Evolutionary conservation across 805 yeast species (phyloP).

Genomic region (Ogataea dorogensis): DNA sequence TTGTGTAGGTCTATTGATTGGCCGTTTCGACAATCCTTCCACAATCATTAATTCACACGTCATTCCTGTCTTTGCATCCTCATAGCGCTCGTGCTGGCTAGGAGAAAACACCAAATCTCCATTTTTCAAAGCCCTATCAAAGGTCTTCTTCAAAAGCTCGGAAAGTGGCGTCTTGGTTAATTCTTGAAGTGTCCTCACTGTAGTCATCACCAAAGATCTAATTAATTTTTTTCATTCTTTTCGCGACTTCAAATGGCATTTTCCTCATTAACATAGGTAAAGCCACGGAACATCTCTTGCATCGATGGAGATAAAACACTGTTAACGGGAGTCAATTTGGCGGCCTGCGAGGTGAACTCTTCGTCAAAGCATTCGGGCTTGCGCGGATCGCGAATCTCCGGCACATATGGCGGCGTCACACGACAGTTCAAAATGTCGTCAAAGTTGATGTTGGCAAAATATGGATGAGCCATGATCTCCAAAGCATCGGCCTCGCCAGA

Average conservation of each 20-base stretch:
- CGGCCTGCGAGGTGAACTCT: constrained; percentile 92
- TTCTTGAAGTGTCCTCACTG: constrained; percentile 22
- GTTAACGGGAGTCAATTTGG: constrained; percentile 92
- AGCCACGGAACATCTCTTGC: constrained; percentile 98
- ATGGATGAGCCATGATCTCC: constrained; percentile 94
- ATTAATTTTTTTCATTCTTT: constrained; percentile 2
- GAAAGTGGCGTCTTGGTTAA: constrained; percentile 16
- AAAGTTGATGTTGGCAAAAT: constrained; percentile 85
- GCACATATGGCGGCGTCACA: constrained; percentile 86
- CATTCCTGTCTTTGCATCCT: constrained; percentile 25
- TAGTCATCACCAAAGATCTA: constrained; percentile 12
- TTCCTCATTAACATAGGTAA: constrained; percentile 79
- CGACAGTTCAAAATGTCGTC: constrained; percentile 74
- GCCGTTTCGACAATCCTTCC: constrained; percentile 33
- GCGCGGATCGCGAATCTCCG: constrained; percentile 81
- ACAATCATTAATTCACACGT: constrained; percentile 34
- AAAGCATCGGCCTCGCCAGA: constrained; percentile 84
- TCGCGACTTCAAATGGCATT: constrained; percentile 15
- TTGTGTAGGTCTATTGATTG: constrained; percentile 35
- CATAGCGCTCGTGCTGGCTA: constrained; percentile 21
- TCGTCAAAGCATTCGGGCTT: constrained; percentile 92
- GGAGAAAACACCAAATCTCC: constrained; percentile 28
- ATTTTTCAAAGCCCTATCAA: constrained; percentile 24
- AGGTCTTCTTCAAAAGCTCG: constrained; percentile 17
- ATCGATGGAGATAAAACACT: constrained; percentile 78